Conservation (phyloP, 2,329 filamentous ascomycete species). For the Stenocarpella maydis region DNA sequence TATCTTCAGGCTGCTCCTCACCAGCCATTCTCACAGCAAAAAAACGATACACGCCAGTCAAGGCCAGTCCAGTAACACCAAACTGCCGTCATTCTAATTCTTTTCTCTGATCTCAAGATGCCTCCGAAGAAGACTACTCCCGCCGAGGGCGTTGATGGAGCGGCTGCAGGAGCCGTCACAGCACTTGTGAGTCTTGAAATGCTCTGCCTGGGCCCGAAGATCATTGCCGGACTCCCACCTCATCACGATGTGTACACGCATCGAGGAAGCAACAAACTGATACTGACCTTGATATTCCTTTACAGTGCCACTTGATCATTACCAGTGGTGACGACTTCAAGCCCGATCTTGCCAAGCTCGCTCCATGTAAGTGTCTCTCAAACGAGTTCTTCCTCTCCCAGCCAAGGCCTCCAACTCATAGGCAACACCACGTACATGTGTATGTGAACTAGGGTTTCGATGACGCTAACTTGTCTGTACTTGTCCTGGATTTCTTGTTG, state of each 20-base stretch:
- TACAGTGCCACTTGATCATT: slow-evolving; percentile 7
- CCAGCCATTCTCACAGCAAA: neutral
- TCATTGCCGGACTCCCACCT: too few species aligned
- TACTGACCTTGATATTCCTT: neutral
- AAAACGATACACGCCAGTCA: too few species aligned
- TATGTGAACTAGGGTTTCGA: neutral
- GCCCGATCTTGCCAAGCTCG: slow-evolving; percentile 14
- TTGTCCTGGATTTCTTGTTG: neutral
- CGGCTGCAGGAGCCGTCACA: neutral
- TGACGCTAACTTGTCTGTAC: neutral
- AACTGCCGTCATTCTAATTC: neutral
- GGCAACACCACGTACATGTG: neutral
- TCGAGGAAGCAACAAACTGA: neutral
- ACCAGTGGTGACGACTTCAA: slow-evolving; percentile 13
- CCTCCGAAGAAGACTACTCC: neutral
- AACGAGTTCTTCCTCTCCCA: neutral
- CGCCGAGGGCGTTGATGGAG: neutral
- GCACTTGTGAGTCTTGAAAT: neutral
- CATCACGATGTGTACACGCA: neutral
- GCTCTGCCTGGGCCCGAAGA: neutral
- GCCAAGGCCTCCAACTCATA: neutral
- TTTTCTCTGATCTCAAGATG: neutral
- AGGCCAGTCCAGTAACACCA: neutral
- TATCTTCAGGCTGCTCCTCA: neutral
- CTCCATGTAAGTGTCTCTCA: neutral